Evolutionary conservation across 208 protist species (phyloP), one percentile per base, ranked within the genome.

Genomic region (Crithidia bombi): DNA sequence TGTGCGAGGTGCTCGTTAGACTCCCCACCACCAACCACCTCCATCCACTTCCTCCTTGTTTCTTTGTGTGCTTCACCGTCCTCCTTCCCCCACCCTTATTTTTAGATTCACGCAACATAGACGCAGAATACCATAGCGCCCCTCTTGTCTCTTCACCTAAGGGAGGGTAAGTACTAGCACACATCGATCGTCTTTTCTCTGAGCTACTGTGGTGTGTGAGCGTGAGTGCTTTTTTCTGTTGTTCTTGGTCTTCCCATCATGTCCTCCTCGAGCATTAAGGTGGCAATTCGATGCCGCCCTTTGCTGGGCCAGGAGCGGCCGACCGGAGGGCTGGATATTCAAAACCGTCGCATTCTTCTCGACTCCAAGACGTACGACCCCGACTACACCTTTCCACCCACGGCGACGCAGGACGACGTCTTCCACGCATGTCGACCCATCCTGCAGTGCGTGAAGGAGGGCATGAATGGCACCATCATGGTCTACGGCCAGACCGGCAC

Each of bases 281-380:
- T 96, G 30, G 89, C 87, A 10, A 81, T 96, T 4, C 86, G 91
- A 12, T 93, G 87, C 66, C 82, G 91, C 32, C 91, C 91, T 15
- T 82, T 96, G 19, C 86, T 93, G 55, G 88, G 92, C 46, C 75
- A 84, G 44, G 91, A 96, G 69, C 75, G 83, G 3, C 61, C 87
- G 10, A 86, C 89, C 15, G 80, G 81, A 0, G 91, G 89, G 35
- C 78, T 96, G 5, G 86, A 91, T 54, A 89, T 96, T 54, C 89
- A 96, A 26, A 71, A 57, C 33, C 72, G 84, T n/a, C 92, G 92
- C 64, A 94, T 97, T 38, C 57, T 95, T 5, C 79, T 95, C 1
- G 92, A 94, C 68, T 83, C 82, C 38, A 97, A 97, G 75, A 92
- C 88, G 15, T 97, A 94, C 76, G 92, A 97, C 77, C 90, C 88